Conservation (phyloP, 768 basidiomycete genomes). For the Mycena vulgaris region DNA sequence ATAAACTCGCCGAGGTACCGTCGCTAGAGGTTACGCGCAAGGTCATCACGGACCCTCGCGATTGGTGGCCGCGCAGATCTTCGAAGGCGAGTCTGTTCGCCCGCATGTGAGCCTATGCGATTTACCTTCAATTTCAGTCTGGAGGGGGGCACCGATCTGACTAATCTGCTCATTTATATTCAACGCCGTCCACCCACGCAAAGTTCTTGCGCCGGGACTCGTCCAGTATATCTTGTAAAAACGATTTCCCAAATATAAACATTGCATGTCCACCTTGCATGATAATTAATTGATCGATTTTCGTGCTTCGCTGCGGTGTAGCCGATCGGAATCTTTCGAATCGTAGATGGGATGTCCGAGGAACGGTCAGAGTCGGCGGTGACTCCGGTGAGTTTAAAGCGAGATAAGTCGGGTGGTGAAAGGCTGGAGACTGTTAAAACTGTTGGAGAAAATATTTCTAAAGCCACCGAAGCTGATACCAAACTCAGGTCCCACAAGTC, state of each 20-base stretch:
- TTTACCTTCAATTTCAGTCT: too few relatives aligned
- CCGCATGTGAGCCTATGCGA: neutral
- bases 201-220: too few relatives aligned
- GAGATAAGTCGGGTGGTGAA: neutral
- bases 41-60: conserved; percentile 3
- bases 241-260: neutral
- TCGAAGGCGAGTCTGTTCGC: neutral
- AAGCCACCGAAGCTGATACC: conserved; percentile 4
- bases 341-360: too few relatives aligned
- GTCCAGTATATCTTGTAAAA: neutral
- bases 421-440: neutral
- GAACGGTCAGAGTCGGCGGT: neutral
- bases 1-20: conserved; percentile 5
- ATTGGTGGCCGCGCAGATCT: conserved; percentile 2
- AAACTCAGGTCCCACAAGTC: neutral
- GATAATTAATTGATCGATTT: neutral
- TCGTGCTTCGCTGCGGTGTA: conserved; percentile 3
- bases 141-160: too few relatives aligned
- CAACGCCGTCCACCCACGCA: too few relatives aligned
- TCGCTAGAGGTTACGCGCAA: conserved; percentile 14
- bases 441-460: neutral
- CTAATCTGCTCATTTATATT: too few relatives aligned
- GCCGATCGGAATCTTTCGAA: neutral
- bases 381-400: neutral
- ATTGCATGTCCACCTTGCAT: conserved; percentile 7